phyloP scores from a whole-genome alignment of 495 filamentous ascomycete species.

The Antarctomyces pellizariae region DNA sequence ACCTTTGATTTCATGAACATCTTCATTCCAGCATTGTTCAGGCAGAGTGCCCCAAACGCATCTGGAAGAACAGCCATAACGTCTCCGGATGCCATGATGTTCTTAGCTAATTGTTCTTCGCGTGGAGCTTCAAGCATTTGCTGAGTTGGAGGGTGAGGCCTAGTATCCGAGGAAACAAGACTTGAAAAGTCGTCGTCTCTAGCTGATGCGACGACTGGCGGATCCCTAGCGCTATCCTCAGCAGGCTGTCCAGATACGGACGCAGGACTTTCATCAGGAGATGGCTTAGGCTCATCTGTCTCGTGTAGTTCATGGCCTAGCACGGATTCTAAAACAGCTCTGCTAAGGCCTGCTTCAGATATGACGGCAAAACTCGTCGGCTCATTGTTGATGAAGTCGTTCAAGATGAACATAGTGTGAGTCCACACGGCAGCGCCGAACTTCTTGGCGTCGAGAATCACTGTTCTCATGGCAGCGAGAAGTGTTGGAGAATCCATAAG shows the following conservation, averaged over 20 bases:
- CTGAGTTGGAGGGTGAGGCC: conserved; percentile 1
- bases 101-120: conserved; percentile 30
- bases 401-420: conserved; percentile 68
- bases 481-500: conserved; percentile 80
- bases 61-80: conserved; percentile 66
- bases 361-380: conserved; percentile 93
- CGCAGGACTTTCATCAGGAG: conserved; percentile 4
- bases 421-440: conserved; percentile 92
- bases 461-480: conserved; percentile 48
- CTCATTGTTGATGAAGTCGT: conserved; percentile 95
- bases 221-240: conserved; percentile 2
- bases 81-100: conserved; percentile 66
- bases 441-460: conserved; percentile 52
- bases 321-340: conserved; percentile 57
- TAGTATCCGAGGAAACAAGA: background rate
- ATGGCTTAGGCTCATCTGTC: conserved; percentile 5
- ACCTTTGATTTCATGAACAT: conserved; percentile 69
- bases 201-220: conserved; percentile 8
- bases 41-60: conserved; percentile 80
- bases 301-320: conserved; percentile 23
- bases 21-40: conserved; percentile 72
- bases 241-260: conserved; percentile 5
- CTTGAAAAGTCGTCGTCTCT: conserved; percentile 11
- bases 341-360: conserved; percentile 75
- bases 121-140: conserved; percentile 17